phyloP scores from a whole-genome alignment of 805 yeast species.

The Starmerella bombi region DNA sequence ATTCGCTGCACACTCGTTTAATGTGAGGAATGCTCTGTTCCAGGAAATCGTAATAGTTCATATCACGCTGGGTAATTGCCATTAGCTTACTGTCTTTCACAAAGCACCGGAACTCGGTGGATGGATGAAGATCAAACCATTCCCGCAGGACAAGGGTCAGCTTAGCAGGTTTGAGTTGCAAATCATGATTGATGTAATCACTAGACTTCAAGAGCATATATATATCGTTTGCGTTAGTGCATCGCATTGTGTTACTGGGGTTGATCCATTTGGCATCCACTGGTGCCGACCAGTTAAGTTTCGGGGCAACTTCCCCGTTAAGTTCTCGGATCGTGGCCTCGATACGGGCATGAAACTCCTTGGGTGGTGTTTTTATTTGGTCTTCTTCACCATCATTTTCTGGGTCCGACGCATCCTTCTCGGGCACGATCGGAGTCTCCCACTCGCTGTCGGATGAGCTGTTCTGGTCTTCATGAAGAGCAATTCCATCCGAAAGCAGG shows the following conservation, averaged over 20 bases:
- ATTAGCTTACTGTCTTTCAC: slow-evolving; percentile 49
- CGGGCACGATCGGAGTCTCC: slow-evolving; percentile 32
- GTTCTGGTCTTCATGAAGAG: slow-evolving; percentile 38
- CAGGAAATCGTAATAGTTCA: slow-evolving; percentile 67
- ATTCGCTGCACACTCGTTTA: slow-evolving; percentile 36
- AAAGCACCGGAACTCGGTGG: slow-evolving; percentile 82
- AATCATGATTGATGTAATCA: slow-evolving; percentile 75
- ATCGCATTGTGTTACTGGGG: slow-evolving; percentile 60
- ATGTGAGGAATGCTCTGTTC: slow-evolving; percentile 39
- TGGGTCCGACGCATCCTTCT: slow-evolving; percentile 48
- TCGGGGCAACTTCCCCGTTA: slow-evolving; percentile 62
- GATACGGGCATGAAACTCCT: slow-evolving; percentile 45
- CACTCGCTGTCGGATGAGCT: slow-evolving; percentile 11
- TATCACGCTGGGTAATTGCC: slow-evolving; percentile 75
- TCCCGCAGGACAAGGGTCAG: slow-evolving; percentile 50
- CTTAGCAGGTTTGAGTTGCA: slow-evolving; percentile 40
- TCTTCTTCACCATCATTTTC: slow-evolving; percentile 31
- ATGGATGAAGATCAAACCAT: slow-evolving; percentile 77
- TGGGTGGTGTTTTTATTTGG: slow-evolving; percentile 22
- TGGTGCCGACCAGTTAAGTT: slow-evolving; percentile 95
- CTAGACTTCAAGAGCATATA: slow-evolving; percentile 75
- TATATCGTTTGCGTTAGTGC: slow-evolving; percentile 58
- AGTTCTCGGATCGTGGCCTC: slow-evolving; percentile 33
- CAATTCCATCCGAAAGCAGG: slow-evolving; percentile 54
- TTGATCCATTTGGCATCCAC: slow-evolving; percentile 89